Evolutionary conservation across 495 filamentous ascomycete genomes (phyloP).

Genomic region (Cercophora scortea): DNA sequence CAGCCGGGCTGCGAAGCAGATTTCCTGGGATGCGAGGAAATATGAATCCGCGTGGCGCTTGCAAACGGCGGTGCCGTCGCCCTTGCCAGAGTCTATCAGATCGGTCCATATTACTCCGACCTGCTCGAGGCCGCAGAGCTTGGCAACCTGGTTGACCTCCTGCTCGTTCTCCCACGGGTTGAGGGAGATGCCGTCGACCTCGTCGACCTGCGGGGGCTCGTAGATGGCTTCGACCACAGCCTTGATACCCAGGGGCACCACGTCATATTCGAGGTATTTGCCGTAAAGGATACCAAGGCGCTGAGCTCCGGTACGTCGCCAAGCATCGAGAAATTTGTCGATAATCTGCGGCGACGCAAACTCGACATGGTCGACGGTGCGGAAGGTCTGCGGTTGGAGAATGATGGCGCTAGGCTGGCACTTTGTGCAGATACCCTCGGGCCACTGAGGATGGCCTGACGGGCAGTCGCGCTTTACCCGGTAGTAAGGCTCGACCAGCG

Average conservation of each 20-base stretch:
- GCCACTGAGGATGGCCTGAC: slow-evolving; percentile 86
- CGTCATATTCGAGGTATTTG: slow-evolving; percentile 80
- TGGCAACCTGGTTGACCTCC: slow-evolving; percentile 73
- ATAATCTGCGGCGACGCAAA: slow-evolving; percentile 77
- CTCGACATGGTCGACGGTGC: slow-evolving; percentile 99
- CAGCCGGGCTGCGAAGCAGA: slow-evolving; percentile 77
- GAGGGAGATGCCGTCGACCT: slow-evolving; percentile 85
- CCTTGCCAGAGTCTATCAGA: slow-evolving; percentile 70
- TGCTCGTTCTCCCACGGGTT: slow-evolving; percentile 83
- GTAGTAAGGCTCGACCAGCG: slow-evolving; percentile 88
- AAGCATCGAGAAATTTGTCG: slow-evolving; percentile 82
- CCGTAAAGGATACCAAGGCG: slow-evolving; percentile 88
- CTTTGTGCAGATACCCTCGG: slow-evolving; percentile 97
- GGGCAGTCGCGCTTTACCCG: slow-evolving; percentile 84
- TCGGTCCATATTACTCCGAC: slow-evolving; percentile 97
- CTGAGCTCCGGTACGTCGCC: slow-evolving; percentile 73
- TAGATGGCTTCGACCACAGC: slow-evolving; percentile 97
- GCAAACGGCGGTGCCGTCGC: slow-evolving; percentile 80
- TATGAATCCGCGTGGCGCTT: slow-evolving; percentile 96
- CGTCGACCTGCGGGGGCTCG: slow-evolving; percentile 85
- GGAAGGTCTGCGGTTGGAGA: slow-evolving; percentile 83
- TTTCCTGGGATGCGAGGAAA: slow-evolving; percentile 86
- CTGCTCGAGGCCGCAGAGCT: slow-evolving; percentile 76
- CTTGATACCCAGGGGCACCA: slow-evolving; percentile 90
- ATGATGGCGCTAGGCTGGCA: slow-evolving; percentile 98